Percentiles rank a stretch among this genome's conserved stretches.
These are phyloP conservation scores for Pleurotus pulmonarius DNA, from an alignment of 768 basidiomycete species.

Conservation along the genomic window DNA sequence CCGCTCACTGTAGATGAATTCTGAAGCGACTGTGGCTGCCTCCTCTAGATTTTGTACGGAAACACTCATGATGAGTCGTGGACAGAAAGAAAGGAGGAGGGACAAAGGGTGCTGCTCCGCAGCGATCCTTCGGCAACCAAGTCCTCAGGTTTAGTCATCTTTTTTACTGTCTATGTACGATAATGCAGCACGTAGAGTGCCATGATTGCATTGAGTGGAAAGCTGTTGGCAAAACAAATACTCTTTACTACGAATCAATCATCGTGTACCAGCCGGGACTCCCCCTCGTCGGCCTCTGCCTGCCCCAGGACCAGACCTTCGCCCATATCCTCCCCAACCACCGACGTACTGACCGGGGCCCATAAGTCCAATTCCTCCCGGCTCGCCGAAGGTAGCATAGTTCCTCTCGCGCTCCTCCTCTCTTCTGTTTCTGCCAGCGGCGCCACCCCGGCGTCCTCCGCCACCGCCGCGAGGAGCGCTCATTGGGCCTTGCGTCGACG, in stretches of 20 bases:
- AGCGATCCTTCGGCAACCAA: neutral
- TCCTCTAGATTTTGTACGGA: constrained; percentile 35
- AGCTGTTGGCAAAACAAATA: neutral
- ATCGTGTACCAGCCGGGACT: constrained; percentile 9
- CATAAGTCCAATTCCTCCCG: constrained; percentile 73
- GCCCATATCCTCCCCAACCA: constrained; percentile 71
- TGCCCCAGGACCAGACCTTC: constrained; percentile 35
- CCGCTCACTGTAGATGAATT: constrained; percentile 41
- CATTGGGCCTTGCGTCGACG: constrained; percentile 23
- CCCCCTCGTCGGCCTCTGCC: constrained; percentile 28
- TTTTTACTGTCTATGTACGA: neutral
- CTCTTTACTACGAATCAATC: neutral
- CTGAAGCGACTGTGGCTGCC: constrained; percentile 38
- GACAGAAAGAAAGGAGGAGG: neutral
- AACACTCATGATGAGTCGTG: neutral
- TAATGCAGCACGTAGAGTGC: too few relatives aligned
- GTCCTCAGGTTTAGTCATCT: constrained; percentile 3
- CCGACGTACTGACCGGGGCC: constrained; percentile 74
- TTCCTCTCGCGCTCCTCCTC: constrained; percentile 85
- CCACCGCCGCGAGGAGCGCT: constrained; percentile 39
- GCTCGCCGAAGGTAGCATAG: constrained; percentile 84
- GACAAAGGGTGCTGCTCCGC: neutral
- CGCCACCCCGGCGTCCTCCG: constrained; percentile 39
- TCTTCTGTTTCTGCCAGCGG: constrained; percentile 60
- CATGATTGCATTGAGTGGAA: too few relatives aligned